Percentiles rank a stretch among this genome's conserved stretches.
phyloP scores from a whole-genome alignment of 805 yeast genomes.

The Yamadazyma sp. region DNA sequence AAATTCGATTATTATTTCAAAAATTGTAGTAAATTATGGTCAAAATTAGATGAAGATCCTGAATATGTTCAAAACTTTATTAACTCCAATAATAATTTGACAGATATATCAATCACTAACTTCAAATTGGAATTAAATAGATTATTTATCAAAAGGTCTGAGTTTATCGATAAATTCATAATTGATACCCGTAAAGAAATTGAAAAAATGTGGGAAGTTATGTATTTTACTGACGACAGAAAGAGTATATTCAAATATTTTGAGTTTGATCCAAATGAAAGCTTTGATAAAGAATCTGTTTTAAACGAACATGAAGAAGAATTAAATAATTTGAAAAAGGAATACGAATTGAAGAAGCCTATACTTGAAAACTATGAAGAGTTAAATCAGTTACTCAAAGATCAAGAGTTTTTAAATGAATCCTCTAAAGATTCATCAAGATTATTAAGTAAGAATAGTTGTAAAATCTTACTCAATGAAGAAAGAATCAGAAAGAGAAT shows the following conservation, averaged over 20 bases:
- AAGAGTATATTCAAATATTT: conserved; percentile 45
- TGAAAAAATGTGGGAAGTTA: conserved; percentile 55
- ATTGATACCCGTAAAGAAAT: conserved; percentile 58
- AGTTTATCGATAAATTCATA: conserved; percentile 67
- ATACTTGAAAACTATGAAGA: conserved; percentile 55
- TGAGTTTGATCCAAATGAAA: conserved; percentile 26
- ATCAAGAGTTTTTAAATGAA: conserved; percentile 60
- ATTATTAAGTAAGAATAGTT: conserved; percentile 69
- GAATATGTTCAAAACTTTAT: conserved; percentile 42
- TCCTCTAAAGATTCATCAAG: conserved; percentile 80
- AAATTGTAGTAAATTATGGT: conserved; percentile 55
- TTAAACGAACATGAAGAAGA: conserved; percentile 66
- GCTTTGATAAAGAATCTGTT: conserved; percentile 54
- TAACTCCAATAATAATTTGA: conserved; percentile 44
- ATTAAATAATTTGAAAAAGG: conserved; percentile 46
- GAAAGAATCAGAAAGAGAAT: conserved; percentile 71
- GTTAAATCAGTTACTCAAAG: conserved; percentile 53
- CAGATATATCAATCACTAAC: conserved; percentile 44
- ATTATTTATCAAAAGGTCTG: conserved; percentile 57
- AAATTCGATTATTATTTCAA: conserved; percentile 31
- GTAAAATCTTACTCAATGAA: conserved; percentile 74
- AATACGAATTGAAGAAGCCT: conserved; percentile 50
- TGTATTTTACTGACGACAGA: conserved; percentile 57
- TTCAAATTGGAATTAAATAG: conserved; percentile 56
- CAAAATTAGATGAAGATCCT: conserved; percentile 48